These are phyloP conservation scores for Asterophora lycoperdoides DNA, from an alignment of 768 basidiomycete species.

Conservation along the genomic window DNA sequence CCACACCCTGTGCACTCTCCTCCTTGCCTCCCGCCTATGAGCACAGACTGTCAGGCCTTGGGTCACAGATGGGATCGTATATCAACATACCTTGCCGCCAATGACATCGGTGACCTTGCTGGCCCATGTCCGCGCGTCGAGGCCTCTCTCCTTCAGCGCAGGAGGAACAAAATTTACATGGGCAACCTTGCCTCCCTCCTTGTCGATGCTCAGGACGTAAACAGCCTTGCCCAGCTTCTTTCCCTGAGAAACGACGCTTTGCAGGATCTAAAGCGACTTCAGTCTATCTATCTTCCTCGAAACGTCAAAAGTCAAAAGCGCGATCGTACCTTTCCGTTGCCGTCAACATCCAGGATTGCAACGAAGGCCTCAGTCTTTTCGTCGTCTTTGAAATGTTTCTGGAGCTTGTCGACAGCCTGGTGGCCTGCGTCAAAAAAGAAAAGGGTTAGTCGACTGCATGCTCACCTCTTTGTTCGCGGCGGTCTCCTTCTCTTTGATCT, in stretches of 20 bases:
- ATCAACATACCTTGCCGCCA: conserved; percentile 77
- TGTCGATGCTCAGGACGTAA: conserved; percentile 84
- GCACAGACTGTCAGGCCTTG: conserved; percentile 1
- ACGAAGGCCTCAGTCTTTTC: conserved; percentile 67
- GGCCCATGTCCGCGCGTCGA: conserved; percentile 91
- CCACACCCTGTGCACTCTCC: conserved; percentile 88
- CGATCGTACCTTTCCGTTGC: conserved; percentile 71
- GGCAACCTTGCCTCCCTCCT: conserved; percentile 66
- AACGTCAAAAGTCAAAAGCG: background rate
- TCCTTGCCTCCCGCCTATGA: conserved; percentile 90
- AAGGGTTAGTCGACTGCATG: background rate
- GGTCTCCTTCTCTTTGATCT: conserved; percentile 76
- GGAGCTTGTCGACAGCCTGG: conserved; percentile 68
- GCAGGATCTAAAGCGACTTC: conserved; percentile 53
- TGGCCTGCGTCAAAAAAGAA: background rate
- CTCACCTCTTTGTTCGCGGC: conserved; percentile 73
- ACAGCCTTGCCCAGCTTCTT: conserved; percentile 79
- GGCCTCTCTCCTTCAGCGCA: conserved; percentile 52
- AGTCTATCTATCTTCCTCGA: background rate
- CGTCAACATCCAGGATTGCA: conserved; percentile 68
- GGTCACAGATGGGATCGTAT: background rate
- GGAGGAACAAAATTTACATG: conserved; percentile 81
- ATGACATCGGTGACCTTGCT: conserved; percentile 68
- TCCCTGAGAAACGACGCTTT: conserved; percentile 69
- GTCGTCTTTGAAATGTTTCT: conserved; percentile 74